Conservation (phyloP, 495 filamentous ascomycete species). For the Apiosordaria backusii region DNA sequence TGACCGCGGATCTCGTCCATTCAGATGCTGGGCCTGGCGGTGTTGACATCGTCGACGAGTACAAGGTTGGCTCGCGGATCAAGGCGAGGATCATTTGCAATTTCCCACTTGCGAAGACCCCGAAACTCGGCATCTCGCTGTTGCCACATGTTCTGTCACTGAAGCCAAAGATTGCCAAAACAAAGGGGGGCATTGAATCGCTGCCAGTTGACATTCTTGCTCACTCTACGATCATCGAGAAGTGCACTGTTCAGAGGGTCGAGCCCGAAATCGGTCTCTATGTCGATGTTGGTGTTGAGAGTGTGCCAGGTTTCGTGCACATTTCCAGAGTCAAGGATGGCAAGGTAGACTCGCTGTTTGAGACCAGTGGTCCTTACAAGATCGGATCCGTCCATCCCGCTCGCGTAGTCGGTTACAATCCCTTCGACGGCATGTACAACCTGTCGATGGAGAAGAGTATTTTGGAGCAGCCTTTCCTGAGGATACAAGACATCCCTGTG, state of each 20-base stretch:
- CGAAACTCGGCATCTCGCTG: conserved; percentile 81
- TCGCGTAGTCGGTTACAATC: conserved; percentile 80
- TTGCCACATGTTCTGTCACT: conserved; percentile 77
- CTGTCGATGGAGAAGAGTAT: conserved; percentile 76
- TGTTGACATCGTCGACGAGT: conserved; percentile 65
- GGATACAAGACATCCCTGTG: conserved; percentile 80
- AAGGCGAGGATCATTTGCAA: conserved; percentile 84
- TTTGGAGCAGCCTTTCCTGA: conserved; percentile 82
- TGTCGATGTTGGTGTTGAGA: conserved; percentile 69
- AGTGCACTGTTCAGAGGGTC: conserved; percentile 72
- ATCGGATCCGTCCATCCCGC: conserved; percentile 72
- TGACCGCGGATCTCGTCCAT: conserved; percentile 85
- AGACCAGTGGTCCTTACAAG: conserved; percentile 72
- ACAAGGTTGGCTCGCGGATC: conserved; percentile 75
- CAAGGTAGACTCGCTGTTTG: conserved; percentile 74
- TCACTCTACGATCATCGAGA: conserved; percentile 70
- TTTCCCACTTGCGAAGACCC: conserved; percentile 70
- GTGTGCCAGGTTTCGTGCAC: conserved; percentile 81
- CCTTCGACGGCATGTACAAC: conserved; percentile 80
- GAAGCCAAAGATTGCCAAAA: conserved; percentile 41
- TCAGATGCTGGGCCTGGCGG: conserved; percentile 64
- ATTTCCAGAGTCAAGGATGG: conserved; percentile 86
- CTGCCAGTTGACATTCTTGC: conserved; percentile 56
- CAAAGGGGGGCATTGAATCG: conserved; percentile 25
- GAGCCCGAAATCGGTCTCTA: conserved; percentile 76